Percentiles rank a stretch among this genome's conserved stretches.
Evolutionary conservation across 2,329 filamentous ascomycete species (phyloP).

Genomic region (Penicillium sp.): DNA sequence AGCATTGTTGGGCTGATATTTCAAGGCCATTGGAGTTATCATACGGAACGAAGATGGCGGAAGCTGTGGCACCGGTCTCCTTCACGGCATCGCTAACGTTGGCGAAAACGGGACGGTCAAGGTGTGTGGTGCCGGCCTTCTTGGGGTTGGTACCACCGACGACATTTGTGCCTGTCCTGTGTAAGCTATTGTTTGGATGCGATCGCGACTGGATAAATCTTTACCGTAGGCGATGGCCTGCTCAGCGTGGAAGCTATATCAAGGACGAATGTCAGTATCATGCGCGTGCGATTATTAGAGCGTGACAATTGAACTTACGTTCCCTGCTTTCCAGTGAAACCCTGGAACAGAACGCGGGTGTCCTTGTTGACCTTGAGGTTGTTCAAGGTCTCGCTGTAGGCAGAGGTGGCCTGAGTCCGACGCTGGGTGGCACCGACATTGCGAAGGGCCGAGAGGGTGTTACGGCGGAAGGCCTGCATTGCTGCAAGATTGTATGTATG

Average conservation of each 20-base stretch:
- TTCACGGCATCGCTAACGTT: constrained; percentile 85
- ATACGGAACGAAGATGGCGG: constrained; percentile 94
- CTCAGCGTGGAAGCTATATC: constrained; percentile 82
- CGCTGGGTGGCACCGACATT: constrained; percentile 60
- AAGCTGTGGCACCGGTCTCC: constrained; percentile 84
- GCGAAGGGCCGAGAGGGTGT: constrained; percentile 65
- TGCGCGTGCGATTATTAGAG: constrained; percentile 22
- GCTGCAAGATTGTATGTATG: constrained; percentile 17
- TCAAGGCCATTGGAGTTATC: constrained; percentile 20
- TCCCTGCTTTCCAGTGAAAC: constrained; percentile 96
- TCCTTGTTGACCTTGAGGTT: constrained; percentile 92
- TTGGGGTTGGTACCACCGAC: constrained; percentile 98
- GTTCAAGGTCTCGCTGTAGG: constrained; percentile 69
- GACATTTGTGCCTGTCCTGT: constrained; percentile 77
- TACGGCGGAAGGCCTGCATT: constrained; percentile 85
- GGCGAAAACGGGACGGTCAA: constrained; percentile 89
- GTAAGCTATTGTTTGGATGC: constrained; percentile 21
- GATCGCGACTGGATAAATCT: constrained; percentile 20
- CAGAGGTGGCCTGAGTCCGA: constrained; percentile 67
- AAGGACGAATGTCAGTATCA: constrained; percentile 26
- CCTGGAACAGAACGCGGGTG: constrained; percentile 95
- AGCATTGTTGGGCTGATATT: constrained; percentile 8
- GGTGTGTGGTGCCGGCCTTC: constrained; percentile 88
- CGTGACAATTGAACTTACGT: constrained; percentile 59
- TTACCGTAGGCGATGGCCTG: constrained; percentile 98